Conservation (phyloP, 345 rosid genomes). For the Viola odorata region DNA sequence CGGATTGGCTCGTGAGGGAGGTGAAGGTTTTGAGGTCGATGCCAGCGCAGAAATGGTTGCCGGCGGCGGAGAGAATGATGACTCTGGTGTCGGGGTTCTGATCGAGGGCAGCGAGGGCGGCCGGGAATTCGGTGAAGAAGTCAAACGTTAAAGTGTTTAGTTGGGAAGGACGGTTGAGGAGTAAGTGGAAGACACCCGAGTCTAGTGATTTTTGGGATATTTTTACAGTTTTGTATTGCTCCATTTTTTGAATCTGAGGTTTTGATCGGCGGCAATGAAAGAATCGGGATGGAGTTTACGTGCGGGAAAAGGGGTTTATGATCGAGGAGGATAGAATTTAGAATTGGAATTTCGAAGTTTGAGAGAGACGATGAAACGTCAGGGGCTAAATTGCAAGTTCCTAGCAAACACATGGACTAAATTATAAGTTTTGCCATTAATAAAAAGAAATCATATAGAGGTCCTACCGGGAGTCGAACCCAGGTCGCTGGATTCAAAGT, state of each 20-base stretch:
- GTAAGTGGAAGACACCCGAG: conserved; percentile 47
- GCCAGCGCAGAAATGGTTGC: conserved; percentile 76
- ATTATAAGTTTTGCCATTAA: too few species aligned
- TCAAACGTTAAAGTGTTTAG: conserved; percentile 62
- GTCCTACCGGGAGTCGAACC: conserved; percentile 98
- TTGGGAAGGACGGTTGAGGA: conserved; percentile 52
- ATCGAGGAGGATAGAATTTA: not conserved
- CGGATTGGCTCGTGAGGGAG: conserved; percentile 12
- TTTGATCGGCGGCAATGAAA: not conserved
- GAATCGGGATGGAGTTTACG: not conserved
- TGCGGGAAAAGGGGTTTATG: not conserved
- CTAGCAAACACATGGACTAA: too few species aligned
- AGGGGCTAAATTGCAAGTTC: too few species aligned
- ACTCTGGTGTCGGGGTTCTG: conserved; percentile 47
- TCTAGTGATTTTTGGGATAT: conserved; percentile 29
- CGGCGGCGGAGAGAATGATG: conserved; percentile 58
- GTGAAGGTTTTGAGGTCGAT: conserved; percentile 51
- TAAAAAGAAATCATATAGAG: conserved; percentile 11
- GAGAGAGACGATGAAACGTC: too few species aligned
- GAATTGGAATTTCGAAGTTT: too few species aligned
- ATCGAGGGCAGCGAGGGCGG: conserved; percentile 55
- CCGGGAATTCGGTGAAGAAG: conserved; percentile 64
- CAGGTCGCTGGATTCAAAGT: conserved; percentile 99
- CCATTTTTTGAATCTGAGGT: conserved; percentile 9
- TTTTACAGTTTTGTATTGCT: conserved; percentile 42